Percentiles rank a stretch among this genome's conserved stretches.
phyloP scores from a whole-genome alignment of 495 filamentous ascomycete genomes.

The Penicillium fimorum region DNA sequence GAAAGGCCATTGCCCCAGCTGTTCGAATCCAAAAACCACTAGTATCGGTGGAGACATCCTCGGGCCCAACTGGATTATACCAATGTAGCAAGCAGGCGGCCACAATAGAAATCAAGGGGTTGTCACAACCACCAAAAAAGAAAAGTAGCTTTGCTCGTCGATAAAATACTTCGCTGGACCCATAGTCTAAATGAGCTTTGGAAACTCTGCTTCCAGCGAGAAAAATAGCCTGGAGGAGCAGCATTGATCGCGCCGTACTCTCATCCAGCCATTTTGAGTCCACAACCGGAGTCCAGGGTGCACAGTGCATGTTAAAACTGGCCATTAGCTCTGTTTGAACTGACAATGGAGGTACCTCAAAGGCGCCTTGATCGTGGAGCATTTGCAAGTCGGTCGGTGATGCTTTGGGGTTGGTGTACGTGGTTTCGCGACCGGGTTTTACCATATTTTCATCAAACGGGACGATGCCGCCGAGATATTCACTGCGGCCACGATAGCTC shows the following conservation, averaged over 20 bases:
- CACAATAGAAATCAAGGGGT: conserved; percentile 30
- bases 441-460: conserved; percentile 36
- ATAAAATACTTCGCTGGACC: conserved; percentile 32
- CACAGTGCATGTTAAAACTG: conserved; percentile 28
- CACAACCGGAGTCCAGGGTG: conserved; percentile 30
- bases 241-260: conserved; percentile 26
- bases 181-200: conserved; percentile 31
- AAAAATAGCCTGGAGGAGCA: conserved; percentile 29
- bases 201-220: conserved; percentile 28
- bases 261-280: conserved; percentile 30
- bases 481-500: conserved; percentile 32
- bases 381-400: conserved; percentile 28
- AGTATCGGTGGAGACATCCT: conserved; percentile 32
- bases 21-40: conserved; percentile 34
- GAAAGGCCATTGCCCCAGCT: conserved; percentile 33
- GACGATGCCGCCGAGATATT: conserved; percentile 32
- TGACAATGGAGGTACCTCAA: conserved; percentile 25
- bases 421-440: conserved; percentile 29
- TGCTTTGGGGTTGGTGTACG: conserved; percentile 27
- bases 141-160: conserved; percentile 30
- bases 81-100: conserved; percentile 32
- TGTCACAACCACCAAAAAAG: conserved; percentile 30
- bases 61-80: conserved; percentile 33
- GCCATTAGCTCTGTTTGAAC: conserved; percentile 30
- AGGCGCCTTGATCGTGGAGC: conserved; percentile 30